These are phyloP conservation scores for Daldinia childiae DNA, from an alignment of 495 filamentous ascomycete species.

Conservation along the genomic window DNA sequence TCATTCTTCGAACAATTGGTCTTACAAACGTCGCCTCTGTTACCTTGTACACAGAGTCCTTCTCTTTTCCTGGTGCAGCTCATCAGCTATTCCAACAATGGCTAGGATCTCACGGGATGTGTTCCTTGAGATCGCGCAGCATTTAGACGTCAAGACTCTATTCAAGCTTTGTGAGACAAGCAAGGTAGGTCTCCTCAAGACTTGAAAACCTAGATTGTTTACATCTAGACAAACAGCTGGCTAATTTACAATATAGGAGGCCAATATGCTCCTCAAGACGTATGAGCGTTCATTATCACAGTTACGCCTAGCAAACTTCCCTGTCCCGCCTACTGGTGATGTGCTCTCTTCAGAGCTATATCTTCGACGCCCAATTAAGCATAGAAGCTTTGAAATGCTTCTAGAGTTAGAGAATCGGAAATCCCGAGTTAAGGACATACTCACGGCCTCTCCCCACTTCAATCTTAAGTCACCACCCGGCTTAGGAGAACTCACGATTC, in stretches of 20 bases:
- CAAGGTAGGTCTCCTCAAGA: conserved; percentile 16
- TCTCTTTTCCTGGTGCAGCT: not conserved
- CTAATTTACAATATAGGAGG: not conserved
- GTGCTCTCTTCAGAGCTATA: conserved; percentile 37
- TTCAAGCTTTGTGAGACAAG: conserved; percentile 31
- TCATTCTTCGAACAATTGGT: not conserved
- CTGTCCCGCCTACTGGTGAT: conserved; percentile 17
- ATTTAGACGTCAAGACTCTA: conserved; percentile 33
- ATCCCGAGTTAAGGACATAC: conserved; percentile 29
- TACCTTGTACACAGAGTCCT: not conserved
- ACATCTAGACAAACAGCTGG: not conserved
- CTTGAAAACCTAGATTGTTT: not conserved
- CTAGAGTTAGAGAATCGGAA: conserved; percentile 44
- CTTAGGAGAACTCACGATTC: not conserved
- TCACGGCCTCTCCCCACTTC: conserved; percentile 1
- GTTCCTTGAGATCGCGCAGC: conserved; percentile 42
- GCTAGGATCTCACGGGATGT: conserved; percentile 24
- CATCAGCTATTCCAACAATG: conserved; percentile 14
- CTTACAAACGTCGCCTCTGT: not conserved
- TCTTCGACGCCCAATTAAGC: conserved; percentile 21
- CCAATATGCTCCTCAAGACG: conserved; percentile 2
- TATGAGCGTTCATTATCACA: conserved; percentile 43
- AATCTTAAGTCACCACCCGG: not conserved
- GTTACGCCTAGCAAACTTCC: conserved; percentile 3
- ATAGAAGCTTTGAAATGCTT: conserved; percentile 33